phyloP scores from a whole-genome alignment of 768 basidiomycete species.

The Leccinum subgranulosum region DNA sequence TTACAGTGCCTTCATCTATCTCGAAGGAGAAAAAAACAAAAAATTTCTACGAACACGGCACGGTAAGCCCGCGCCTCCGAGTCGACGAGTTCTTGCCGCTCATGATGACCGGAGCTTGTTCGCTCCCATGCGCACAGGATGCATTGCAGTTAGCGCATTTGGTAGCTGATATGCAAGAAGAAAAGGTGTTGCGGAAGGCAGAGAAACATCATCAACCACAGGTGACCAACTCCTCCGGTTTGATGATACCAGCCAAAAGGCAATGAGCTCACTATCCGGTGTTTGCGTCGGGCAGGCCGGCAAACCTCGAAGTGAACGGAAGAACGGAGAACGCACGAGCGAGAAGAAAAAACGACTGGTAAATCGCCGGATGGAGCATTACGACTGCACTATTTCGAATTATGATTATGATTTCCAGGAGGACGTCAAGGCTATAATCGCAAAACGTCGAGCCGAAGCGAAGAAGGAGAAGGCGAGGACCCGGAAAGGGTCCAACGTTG shows the following conservation, averaged over 20 bases:
- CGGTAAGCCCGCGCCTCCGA: conserved; percentile 22
- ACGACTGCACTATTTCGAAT: conserved; percentile 10
- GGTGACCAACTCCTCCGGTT: conserved; percentile 25
- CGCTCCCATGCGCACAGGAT: conserved; percentile 35
- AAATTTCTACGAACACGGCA: conserved; percentile 33
- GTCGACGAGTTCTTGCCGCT: conserved; percentile 8
- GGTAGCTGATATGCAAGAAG: conserved; percentile 45
- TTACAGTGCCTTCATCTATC: conserved; percentile 20
- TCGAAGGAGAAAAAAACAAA: conserved; percentile 27
- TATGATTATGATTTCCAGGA: conserved; percentile 30
- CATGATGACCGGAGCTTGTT: conserved; percentile 21
- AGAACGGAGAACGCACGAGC: conserved; percentile 24
- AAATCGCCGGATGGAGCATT: conserved; percentile 19
- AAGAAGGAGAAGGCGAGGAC: conserved; percentile 40
- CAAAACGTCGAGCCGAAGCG: conserved; percentile 33
- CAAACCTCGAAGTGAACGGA: conserved; percentile 27
- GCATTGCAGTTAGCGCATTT: conserved; percentile 44
- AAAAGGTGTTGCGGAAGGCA: conserved; percentile 38
- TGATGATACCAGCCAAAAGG: conserved; percentile 12
- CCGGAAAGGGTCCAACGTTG: conserved; percentile 22
- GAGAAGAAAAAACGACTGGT: conserved; percentile 39
- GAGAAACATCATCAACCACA: conserved; percentile 40
- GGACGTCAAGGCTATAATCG: conserved; percentile 40
- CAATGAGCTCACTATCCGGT: conserved; percentile 17
- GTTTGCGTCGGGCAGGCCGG: conserved; percentile 20